Evolutionary conservation across 805 yeast species (phyloP), one percentile per base, ranked within the genome.

Genomic region (Candida ovalis): DNA sequence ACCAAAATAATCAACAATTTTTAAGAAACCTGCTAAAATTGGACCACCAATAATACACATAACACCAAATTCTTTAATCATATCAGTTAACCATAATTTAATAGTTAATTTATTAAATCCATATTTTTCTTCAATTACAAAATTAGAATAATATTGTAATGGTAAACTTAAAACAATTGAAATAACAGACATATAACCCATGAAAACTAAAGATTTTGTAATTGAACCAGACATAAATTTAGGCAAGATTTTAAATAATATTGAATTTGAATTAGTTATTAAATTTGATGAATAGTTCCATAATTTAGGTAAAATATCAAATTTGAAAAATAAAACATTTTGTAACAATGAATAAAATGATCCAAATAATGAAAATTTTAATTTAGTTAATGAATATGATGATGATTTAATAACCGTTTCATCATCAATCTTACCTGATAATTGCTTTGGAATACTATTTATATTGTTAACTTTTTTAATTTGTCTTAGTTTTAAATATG

Each of bases 21-120:
- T 86, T 66, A 92, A 78, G 62, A 91, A 82, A 0, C 77, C 86
- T 40, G 85, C 85, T 42, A 88, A 61, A 32, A 89, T 65, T 19
- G 96, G 95, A 49, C 84, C 77, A 42, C 91, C 89, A 48, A 94
- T 64, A 1, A 70, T 78, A 42, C 77, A 60, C 30, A 79, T 65
- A 42, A 94, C 70, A 1, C 73, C 49, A 36, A 77, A 64, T 25
- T 78, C 67, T 68, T 92, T 94, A 53, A 89, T 41, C 52, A 73
- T 70, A 66, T 94, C 99, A 23, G 78, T 62, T 23, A 87, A 47
- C 87, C 95, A 94, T 44, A 89, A 72, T 44, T 73, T 69, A 17
- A 75, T 51, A 2, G 97, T 92, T 56, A 80, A 75, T 68, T 94
- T 94, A 72, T 94, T 94, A 72, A 94, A 94, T 1, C 99, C 99